Conservation (phyloP, 345 rosid genomes). For the Ceriops decandra region DNA sequence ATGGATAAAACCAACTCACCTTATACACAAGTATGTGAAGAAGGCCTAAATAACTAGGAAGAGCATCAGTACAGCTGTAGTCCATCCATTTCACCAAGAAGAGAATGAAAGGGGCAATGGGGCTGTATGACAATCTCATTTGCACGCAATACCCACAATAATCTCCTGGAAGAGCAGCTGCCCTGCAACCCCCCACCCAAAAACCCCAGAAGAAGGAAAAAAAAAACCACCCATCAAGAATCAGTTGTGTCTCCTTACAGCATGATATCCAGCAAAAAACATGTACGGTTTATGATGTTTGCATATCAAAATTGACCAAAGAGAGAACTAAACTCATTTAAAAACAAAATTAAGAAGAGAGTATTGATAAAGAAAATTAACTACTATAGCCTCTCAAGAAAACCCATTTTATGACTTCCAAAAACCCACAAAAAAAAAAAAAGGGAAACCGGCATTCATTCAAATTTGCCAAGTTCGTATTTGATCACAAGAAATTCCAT, state of each 20-base stretch:
- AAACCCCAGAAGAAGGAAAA: not conserved
- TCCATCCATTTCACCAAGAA: conserved; percentile 70
- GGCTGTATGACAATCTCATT: conserved; percentile 61
- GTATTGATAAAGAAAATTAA: not conserved
- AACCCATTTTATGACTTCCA: too few species aligned
- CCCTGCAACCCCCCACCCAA: conserved; percentile 39
- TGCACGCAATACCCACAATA: conserved; percentile 43
- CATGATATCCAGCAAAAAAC: not conserved
- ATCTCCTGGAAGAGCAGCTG: conserved; percentile 55
- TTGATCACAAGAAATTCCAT: not conserved
- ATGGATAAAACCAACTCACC: conserved; percentile 23
- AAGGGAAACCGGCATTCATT: not conserved
- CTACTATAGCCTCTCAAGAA: not conserved
- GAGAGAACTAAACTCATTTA: not conserved
- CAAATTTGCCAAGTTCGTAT: conserved; percentile 16
- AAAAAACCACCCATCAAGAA: not conserved
- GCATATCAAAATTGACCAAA: conserved; percentile 1
- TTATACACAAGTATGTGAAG: conserved; percentile 55
- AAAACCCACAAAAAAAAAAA: not conserved
- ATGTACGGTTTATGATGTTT: not conserved
- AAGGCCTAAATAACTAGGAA: conserved; percentile 54
- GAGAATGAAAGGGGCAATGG: conserved; percentile 51
- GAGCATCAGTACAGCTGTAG: conserved; percentile 52
- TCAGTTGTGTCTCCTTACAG: not conserved
- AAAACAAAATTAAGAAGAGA: not conserved